Base-by-base conservation (phyloP, 495 filamentous ascomycete species). In the Aspergillus biplanus region DNA sequence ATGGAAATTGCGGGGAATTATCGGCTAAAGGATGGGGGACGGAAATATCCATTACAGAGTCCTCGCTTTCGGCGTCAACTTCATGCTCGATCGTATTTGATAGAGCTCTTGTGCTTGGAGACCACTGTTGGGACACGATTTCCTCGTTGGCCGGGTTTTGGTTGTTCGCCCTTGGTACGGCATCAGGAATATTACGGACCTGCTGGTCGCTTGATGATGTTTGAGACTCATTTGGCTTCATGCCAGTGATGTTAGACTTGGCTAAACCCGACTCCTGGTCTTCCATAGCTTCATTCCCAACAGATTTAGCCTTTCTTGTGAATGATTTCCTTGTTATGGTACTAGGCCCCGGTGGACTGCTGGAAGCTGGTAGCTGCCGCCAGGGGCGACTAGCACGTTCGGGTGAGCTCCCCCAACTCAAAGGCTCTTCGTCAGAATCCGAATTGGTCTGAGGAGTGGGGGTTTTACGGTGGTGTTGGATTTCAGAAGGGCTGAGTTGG, bases 21-120 rank as follows among this genome's bases (percentile, higher is more conserved):
- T 59, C 73, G 18, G 71, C 74, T 13, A 86, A 73, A 5, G 83
- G 80, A 56, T 73, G 73, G 31, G 85, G 86, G 6, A 84, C 71
- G 68, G 79, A 76, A 13, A 82, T 67, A 49, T 87, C 84, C 69
- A 88, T 78, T n/a, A 79, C 78, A 3, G 78, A 78, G 8, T 87
- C 86, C 15, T 79, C 77, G 59, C 69, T 73, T 37, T 70, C 70
- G 48, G 56, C 62, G 39, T 72, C 71, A 12, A 73, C 72, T 50
- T 73, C 67, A 18, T 61, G 48, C 11, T 49, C 34, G 34, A 3
- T 4, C 31, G 18, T 37, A 33, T 62, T 42, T 3, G 18, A 7
- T 16, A 16, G 27, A 33, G 44, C 18, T 5, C 32, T 12, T 5
- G 34, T 21, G 42, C 33, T 16, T 7, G 12, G 32, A 21, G 8